phyloP scores from a whole-genome alignment of 1,139 yeast species.

The Saccharomyces hybrid region DNA sequence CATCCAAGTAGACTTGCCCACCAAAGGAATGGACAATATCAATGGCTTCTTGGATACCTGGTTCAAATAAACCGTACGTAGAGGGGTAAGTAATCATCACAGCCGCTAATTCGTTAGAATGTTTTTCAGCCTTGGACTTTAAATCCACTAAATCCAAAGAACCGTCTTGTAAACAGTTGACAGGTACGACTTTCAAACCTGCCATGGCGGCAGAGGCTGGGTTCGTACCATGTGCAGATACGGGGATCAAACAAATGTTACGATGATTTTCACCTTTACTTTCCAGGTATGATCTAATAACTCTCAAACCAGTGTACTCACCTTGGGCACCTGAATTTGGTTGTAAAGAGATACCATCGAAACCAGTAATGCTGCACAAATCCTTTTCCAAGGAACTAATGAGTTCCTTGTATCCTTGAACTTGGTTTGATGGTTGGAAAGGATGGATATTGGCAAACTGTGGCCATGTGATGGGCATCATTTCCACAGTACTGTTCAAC shows the following conservation, averaged over 20 bases:
- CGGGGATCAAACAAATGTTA: conserved; percentile 88
- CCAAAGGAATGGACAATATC: conserved; percentile 77
- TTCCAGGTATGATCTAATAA: conserved; percentile 71
- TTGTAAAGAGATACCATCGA: conserved; percentile 83
- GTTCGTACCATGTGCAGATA: conserved; percentile 95
- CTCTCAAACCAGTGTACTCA: conserved; percentile 88
- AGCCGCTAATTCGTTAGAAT: conserved; percentile 69
- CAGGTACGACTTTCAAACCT: conserved; percentile 86
- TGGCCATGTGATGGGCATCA: conserved; percentile 92
- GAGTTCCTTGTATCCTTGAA: conserved; percentile 71
- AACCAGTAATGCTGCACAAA: conserved; percentile 90
- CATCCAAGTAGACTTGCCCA: conserved; percentile 95
- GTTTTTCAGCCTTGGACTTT: conserved; percentile 61
- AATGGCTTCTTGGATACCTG: conserved; percentile 78
- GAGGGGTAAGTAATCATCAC: conserved; percentile 97
- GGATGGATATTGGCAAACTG: conserved; percentile 87
- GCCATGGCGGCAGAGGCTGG: conserved; percentile 99
- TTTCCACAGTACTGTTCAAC: conserved; percentile 87
- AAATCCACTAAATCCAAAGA: conserved; percentile 77
- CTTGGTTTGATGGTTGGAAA: conserved; percentile 83
- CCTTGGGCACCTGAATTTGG: conserved; percentile 99
- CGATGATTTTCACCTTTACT: conserved; percentile 63
- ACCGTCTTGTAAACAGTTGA: conserved; percentile 79
- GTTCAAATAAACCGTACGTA: conserved; percentile 92
- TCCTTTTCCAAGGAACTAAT: conserved; percentile 73